Percentiles rank a stretch among this genome's conserved stretches.
Conservation (phyloP, 768 basidiomycete genomes). For the Xerocomus potaroensis region DNA sequence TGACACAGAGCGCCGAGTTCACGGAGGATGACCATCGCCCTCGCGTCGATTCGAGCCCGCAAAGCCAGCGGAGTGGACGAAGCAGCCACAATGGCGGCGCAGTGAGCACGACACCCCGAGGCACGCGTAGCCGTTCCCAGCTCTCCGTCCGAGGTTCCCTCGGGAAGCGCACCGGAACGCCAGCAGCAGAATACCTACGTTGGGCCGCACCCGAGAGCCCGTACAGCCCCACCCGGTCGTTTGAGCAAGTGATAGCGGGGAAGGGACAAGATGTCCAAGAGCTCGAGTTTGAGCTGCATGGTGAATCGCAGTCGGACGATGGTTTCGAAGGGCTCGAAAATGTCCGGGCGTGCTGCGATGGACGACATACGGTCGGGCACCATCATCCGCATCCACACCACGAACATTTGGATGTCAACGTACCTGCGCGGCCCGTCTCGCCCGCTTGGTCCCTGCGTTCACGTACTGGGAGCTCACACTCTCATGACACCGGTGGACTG, state of each 20-base stretch:
- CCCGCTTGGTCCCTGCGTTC: conserved; percentile 88
- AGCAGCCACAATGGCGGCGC: conserved; percentile 56
- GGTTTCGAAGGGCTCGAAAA: conserved; percentile 94
- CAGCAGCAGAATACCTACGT: conserved; percentile 86
- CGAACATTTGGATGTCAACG: conserved; percentile 50
- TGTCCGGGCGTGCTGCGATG: conserved; percentile 88
- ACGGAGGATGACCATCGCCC: conserved; percentile 52
- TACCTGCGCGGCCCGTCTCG: conserved; percentile 57
- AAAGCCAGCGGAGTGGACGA: conserved; percentile 68
- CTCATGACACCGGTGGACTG: conserved; percentile 62
- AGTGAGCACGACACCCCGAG: conserved; percentile 75
- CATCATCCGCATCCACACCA: conserved; percentile 56
- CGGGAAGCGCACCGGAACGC: conserved; percentile 84
- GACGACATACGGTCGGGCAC: conserved; percentile 78
- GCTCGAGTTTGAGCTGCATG: conserved; percentile 81
- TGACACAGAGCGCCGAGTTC: conserved; percentile 39
- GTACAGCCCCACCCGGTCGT: conserved; percentile 69
- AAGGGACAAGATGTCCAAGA: conserved; percentile 52
- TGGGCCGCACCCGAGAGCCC: conserved; percentile 74
- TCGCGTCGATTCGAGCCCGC: conserved; percentile 53
- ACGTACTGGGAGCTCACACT: conserved; percentile 66
- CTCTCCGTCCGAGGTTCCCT: conserved; percentile 67
- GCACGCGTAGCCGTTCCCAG: conserved; percentile 74
- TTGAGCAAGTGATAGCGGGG: conserved; percentile 44
- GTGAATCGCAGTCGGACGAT: conserved; percentile 64